Conservation (phyloP, 352 stramenopile genomes). For the Phytophthora chlamydospora region DNA sequence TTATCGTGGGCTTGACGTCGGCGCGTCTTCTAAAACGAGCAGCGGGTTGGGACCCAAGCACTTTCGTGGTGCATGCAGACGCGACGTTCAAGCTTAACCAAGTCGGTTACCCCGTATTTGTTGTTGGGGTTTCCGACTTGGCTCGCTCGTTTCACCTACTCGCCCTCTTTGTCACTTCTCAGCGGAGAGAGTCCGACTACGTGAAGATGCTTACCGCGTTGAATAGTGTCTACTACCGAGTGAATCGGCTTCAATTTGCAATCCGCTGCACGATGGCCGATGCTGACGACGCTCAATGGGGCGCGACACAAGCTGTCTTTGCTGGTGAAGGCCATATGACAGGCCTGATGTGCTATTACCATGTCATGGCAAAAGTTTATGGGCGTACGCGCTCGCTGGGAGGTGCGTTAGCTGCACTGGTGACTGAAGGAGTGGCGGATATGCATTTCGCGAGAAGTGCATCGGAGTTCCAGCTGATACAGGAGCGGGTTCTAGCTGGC, state of each 20-base stretch:
- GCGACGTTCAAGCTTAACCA: constrained; percentile 30
- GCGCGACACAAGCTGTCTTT: neutral
- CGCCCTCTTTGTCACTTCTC: constrained; percentile 19
- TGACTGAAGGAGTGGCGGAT: neutral
- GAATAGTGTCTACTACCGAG: neutral
- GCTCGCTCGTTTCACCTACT: constrained; percentile 24
- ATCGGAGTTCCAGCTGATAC: neutral
- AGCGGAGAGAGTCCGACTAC: constrained; percentile 7
- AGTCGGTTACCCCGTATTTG: constrained; percentile 17
- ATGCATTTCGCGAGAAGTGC: constrained; percentile 1
- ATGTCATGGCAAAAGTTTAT: constrained; percentile 6
- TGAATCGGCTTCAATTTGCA: neutral
- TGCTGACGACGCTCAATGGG: constrained; percentile 4
- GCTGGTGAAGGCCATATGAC: neutral
- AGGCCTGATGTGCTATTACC: constrained; percentile 8
- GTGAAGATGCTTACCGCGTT: constrained; percentile 1
- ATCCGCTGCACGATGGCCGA: constrained; percentile 3
- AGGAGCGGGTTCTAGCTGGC: neutral
- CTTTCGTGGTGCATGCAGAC: constrained; percentile 17
- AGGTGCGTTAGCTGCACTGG: neutral
- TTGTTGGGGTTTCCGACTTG: constrained; percentile 29
- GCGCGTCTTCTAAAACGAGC: too few relatives aligned
- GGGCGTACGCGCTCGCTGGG: neutral
- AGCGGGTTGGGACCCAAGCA: too few relatives aligned
- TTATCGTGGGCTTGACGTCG: too few relatives aligned